A percentile compares a stretch with the other conserved stretches of the same genome.
Conservation (phyloP, 352 stramenopile genomes). For the Plasmopara viticola region DNA sequence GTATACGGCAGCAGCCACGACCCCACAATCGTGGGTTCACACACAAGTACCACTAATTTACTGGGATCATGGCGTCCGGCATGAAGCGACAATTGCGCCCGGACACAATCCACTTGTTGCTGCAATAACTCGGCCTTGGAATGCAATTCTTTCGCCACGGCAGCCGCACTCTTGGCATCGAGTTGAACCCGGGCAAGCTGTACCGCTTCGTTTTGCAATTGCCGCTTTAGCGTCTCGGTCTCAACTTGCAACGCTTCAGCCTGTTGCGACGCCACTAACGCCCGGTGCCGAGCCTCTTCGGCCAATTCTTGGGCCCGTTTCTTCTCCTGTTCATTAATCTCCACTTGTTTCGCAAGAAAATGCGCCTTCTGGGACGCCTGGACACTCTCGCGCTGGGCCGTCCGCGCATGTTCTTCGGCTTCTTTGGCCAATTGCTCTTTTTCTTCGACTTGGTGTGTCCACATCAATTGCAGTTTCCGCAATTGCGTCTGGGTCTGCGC, state of each 20-base stretch:
- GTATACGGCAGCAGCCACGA: slow-evolving; percentile 83
- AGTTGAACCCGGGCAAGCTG: slow-evolving; percentile 66
- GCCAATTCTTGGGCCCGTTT: slow-evolving; percentile 57
- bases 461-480: slow-evolving; percentile 39
- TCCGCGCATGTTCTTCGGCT: slow-evolving; percentile 62
- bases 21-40: slow-evolving; percentile 70
- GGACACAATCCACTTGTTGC: slow-evolving; percentile 70
- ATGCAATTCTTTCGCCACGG: slow-evolving; percentile 60
- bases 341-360: slow-evolving; percentile 68
- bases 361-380: slow-evolving; percentile 59
- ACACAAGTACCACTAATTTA: slow-evolving; percentile 76
- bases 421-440: slow-evolving; percentile 68
- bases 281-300: slow-evolving; percentile 52
- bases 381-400: slow-evolving; percentile 67
- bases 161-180: slow-evolving; percentile 59
- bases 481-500: slow-evolving; percentile 56
- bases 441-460: slow-evolving; percentile 56
- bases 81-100: slow-evolving; percentile 70
- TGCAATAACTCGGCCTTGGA: slow-evolving; percentile 64
- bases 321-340: slow-evolving; percentile 83
- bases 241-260: slow-evolving; percentile 67
- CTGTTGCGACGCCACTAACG: slow-evolving; percentile 55
- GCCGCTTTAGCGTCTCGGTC: slow-evolving; percentile 69
- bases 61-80: slow-evolving; percentile 66
- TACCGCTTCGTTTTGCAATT: slow-evolving; percentile 58